Evolutionary conservation across 2,329 filamentous ascomycete species (phyloP), one percentile per base, ranked within the genome.

Genomic region (Fusarium proliferatum): DNA sequence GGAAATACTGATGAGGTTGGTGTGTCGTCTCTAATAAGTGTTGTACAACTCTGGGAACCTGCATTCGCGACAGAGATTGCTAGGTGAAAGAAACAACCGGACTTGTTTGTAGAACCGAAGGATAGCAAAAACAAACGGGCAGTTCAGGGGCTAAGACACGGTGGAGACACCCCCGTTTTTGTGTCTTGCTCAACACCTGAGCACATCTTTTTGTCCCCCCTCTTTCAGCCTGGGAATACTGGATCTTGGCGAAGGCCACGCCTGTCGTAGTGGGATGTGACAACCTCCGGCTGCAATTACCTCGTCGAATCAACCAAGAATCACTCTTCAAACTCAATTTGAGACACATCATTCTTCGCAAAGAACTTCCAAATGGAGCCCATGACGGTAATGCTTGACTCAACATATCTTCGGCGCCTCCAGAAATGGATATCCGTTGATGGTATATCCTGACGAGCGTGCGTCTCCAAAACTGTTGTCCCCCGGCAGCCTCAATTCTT

Each of bases 261-360:
- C 58, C 53, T 33, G 19, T 33, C 36, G 33, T 38, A 28, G 26
- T 23, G 23, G 38, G 56, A 49, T 53, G 59, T 48, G 55, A 58
- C 66, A 53, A 57, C 55, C 64, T 42, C 59, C 74, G 75, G 70
- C 58, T 76, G 45, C 64, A 77, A 67, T 69, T 49, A 26, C 75
- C 67, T 48, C 10, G 42, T 34, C 26, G 8, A 13, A 48, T 59
- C 46, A 39, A 15, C 26, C 21, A 21, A 23, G 23, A 38, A 34
- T 4, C 23, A 38, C 28, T 28, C 33, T 19, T 19, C 42, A 42
- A 55, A 45, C 58, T 41, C 42, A 39, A 43, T 34, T 21, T 59
- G 21, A 26, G 19, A 69, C 58, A 57, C 55, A 70, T 62, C 48
- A 39, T 42, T 34, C 48, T 52, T 41, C 71, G 74, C 74, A 64